Evolutionary conservation across 805 yeast species (phyloP), one percentile per base, ranked within the genome.

Genomic region (Hyphopichia homilentoma): DNA sequence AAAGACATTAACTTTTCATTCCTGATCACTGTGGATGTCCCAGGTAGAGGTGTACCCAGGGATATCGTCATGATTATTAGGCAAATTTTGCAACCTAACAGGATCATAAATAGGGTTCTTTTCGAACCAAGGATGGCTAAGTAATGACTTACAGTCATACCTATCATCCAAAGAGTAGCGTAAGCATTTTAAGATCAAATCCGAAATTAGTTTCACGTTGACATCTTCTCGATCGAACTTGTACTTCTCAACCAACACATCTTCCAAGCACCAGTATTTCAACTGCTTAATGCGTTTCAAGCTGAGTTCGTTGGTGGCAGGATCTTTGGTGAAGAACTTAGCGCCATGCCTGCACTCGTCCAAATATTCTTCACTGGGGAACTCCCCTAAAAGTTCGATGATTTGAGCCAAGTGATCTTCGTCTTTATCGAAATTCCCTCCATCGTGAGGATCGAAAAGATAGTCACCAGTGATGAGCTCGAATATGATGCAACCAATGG

Each of bases 381-480:
- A 68, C 23, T 48, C 52, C 2, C 73, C 70, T 17, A 73, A 48
- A 30, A 78, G 48, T 48, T 79, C 84, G 23, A 79, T 65, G 27
- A 77, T 75, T 48, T 75, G 83, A 1, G 81, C 81, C 25, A 77
- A 48, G 52, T 77, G 83, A 45, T 77, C 83, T 45, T 77, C 83
- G 49, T 77, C 77, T 42, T 74, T 73, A 27, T 58, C 57, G 47
- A 57, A 73, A 6, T 61, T 49, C 26, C 62, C 52, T 1, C 79
- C 77, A 16, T 61, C 61, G 40, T 67, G 69, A n/a, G 84, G 83
- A 46, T 77, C 81, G 48, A 77, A 77, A 29, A 77, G 55, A 44
- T 68, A 77, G 47, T 77, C 84, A 14, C 82, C 80, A 3, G 83
- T 76, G 18, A 77, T 61, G 18, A 77, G 54, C 48, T 77, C 84